phyloP scores from a whole-genome alignment of 2,329 filamentous ascomycete genomes.

The Epichloe coenophiala region DNA sequence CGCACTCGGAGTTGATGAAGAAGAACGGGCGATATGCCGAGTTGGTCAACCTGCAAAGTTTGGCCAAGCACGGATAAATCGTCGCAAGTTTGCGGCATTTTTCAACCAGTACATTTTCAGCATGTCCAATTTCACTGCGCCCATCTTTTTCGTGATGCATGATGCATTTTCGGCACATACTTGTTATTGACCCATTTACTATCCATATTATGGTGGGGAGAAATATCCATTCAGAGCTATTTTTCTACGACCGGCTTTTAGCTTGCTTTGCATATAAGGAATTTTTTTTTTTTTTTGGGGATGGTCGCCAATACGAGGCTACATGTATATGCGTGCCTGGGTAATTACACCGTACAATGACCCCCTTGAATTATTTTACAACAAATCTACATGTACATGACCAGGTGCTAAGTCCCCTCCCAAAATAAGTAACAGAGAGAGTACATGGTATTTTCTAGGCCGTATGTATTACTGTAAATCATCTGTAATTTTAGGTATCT shows the following conservation, averaged over 20 bases:
- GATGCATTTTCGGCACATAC: background rate
- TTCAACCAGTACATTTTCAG: too few relatives aligned
- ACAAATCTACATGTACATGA: too few relatives aligned
- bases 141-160: background rate
- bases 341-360: too few relatives aligned
- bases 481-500: too few relatives aligned
- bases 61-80: conserved; percentile 42
- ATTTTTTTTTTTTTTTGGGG: background rate
- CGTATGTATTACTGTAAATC: too few relatives aligned
- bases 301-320: too few relatives aligned
- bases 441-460: too few relatives aligned
- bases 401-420: too few relatives aligned
- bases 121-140: too few relatives aligned
- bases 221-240: background rate
- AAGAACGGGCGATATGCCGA: conserved; percentile 62
- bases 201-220: background rate
- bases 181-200: background rate
- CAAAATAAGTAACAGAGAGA: too few relatives aligned
- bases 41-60: conserved; percentile 65
- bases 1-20: conserved; percentile 59
- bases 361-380: too few relatives aligned
- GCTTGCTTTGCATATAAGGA: conserved; percentile 1
- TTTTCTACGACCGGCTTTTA: background rate
- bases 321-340: too few relatives aligned
- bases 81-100: background rate